Evolutionary conservation across 2,329 filamentous ascomycete genomes (phyloP).

Genomic region (Tolypocladium pustulatum): DNA sequence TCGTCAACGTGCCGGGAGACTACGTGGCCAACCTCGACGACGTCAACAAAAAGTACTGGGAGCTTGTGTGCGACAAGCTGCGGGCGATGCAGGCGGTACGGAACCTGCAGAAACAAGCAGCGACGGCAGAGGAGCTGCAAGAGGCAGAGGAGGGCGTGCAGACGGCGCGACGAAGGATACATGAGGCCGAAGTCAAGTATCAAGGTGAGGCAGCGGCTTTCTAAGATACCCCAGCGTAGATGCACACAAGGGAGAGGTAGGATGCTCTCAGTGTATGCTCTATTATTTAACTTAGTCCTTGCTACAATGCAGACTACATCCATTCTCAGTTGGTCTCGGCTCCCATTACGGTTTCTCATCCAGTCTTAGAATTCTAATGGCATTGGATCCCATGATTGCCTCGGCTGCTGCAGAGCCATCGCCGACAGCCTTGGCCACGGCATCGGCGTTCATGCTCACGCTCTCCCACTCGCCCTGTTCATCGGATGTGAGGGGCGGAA

Average conservation of each 20-base stretch:
- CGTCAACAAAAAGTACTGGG: constrained; percentile 25
- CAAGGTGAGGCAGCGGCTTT: constrained; percentile 15
- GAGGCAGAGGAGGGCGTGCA: constrained; percentile 18
- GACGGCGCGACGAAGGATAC: constrained; percentile 21
- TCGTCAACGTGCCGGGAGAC: constrained; percentile 24
- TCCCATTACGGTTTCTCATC: constrained; percentile 9
- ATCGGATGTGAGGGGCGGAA: constrained; percentile 59
- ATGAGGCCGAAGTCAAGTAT: constrained; percentile 26
- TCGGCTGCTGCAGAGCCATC: constrained; percentile 32
- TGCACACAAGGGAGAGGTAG: not conserved
- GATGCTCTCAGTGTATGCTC: not conserved
- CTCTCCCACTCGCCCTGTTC: constrained; percentile 60
- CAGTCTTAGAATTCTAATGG: constrained; percentile 37
- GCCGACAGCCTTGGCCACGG: constrained; percentile 42
- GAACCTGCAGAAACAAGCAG: constrained; percentile 17
- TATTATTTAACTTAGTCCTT: not conserved
- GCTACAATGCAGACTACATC: not conserved
- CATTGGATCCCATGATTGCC: constrained; percentile 51
- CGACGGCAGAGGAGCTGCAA: constrained; percentile 14
- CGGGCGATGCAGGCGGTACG: constrained; percentile 25
- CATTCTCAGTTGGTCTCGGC: not conserved
- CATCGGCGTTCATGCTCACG: constrained; percentile 41
- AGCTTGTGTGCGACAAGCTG: constrained; percentile 29
- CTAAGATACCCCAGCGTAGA: constrained; percentile 1
- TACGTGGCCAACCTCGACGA: constrained; percentile 18